phyloP scores from a whole-genome alignment of 768 basidiomycete genomes.

The Boletus fagicola region DNA sequence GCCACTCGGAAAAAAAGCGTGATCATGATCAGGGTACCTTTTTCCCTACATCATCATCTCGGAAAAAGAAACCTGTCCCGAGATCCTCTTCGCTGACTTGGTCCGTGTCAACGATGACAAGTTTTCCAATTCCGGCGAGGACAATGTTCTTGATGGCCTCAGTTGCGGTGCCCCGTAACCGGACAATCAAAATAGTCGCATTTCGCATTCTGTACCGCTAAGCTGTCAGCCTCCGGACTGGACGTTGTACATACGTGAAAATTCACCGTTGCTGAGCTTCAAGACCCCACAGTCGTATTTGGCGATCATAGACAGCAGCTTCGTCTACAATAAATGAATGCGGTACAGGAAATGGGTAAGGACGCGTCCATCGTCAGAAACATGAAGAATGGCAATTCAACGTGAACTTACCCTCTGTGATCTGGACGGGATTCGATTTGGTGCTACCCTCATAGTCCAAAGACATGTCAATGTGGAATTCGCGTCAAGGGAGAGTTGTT shows the following conservation, averaged over 20 bases:
- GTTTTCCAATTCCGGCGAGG: conserved; percentile 88
- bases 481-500: not conserved
- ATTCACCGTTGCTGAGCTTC: conserved; percentile 92
- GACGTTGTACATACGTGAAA: not conserved
- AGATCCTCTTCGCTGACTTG: conserved; percentile 82
- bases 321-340: conserved; percentile 40
- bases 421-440: conserved; percentile 42
- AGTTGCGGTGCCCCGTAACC: conserved; percentile 79
- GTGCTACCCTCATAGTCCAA: conserved; percentile 29
- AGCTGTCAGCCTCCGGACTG: conserved; percentile 10
- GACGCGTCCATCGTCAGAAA: conserved; percentile 3
- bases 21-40: conserved; percentile 50
- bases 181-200: conserved; percentile 82
- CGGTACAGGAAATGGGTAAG: not conserved
- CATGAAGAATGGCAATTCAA: not conserved
- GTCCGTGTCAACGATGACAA: conserved; percentile 80
- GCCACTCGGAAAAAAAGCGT: conserved; percentile 29
- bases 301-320: conserved; percentile 91
- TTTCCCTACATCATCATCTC: conserved; percentile 89
- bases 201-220: conserved; percentile 74
- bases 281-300: conserved; percentile 96
- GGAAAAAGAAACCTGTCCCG: conserved; percentile 89
- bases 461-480: conserved; percentile 15
- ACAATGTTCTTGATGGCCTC: conserved; percentile 98
- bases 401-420: conserved; percentile 62